Evolutionary conservation across 176 grass and related monocot genomes (phyloP), one percentile per base, ranked within the genome.

Genomic region (Eleusine coracana): DNA sequence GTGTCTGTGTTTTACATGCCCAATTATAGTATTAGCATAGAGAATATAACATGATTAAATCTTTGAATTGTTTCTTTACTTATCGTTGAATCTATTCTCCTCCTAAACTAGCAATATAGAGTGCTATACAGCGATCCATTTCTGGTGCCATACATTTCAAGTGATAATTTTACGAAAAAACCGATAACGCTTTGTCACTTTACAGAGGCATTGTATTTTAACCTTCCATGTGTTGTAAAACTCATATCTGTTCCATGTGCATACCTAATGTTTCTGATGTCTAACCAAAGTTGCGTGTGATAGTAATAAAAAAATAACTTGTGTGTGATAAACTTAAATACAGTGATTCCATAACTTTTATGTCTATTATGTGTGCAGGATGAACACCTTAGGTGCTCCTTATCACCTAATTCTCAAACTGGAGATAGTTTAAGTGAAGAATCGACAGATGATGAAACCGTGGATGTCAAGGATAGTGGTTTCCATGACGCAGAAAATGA

Each of bases 401-500:
- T 91, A 39, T 98, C 96, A 80, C 89, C 86, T 51, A 91, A 93
- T 77, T 96, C 91, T 90, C 97, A 92, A 76, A 89, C 87, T 61
- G 91, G 93, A 87, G 93, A 94, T 49, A 94, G 87, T 70, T 87
- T 80, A 68, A 99, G 86, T 89, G 93, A 96, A 85, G 97, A 92
- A 59, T 99, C 93, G 61, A 82, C 89, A 62, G 89, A 89, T 81
- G 87, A 94, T 79, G 93, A 84, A 74, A 91, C 87, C 72, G 70
- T 88, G 37, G 89, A 89, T 87, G 82, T 82, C 45, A 94, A 94
- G 84, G 93, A 83, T 55, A 99, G 92, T 89, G 97, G 97, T 10
- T 96, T 94, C 87, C 97, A 99, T 54, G 91, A 96, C 86, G 93
- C 87, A 78, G 97, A 96, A 86, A 92, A 92, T 89, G 92, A 94